These are phyloP conservation scores for Passalora sequoiae DNA, from an alignment of 2,329 filamentous ascomycete species.

Conservation along the genomic window DNA sequence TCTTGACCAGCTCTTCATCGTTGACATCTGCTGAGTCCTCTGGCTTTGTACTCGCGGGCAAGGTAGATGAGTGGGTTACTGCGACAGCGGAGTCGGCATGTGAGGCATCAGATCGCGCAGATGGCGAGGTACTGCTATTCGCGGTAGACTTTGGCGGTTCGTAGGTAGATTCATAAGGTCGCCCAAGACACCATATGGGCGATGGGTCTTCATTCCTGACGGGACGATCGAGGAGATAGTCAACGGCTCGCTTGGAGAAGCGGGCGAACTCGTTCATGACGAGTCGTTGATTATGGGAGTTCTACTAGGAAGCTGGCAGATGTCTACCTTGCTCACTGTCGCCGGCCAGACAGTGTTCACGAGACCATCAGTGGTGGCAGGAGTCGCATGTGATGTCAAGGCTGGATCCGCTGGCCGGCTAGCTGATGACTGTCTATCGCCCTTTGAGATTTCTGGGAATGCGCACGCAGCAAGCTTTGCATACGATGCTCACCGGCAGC, in stretches of 20 bases:
- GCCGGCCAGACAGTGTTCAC: slow-evolving; percentile 10
- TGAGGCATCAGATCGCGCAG: slow-evolving; percentile 28
- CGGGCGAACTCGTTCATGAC: slow-evolving; percentile 69
- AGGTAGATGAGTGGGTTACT: slow-evolving; percentile 20
- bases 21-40: slow-evolving; percentile 15
- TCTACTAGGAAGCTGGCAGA: background rate
- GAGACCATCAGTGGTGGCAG: slow-evolving; percentile 7
- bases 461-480: background rate
- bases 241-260: slow-evolving; percentile 71
- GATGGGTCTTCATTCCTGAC: slow-evolving; percentile 72
- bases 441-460: no score
- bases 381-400: slow-evolving; percentile 16
- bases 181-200: slow-evolving; percentile 78
- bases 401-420: background rate
- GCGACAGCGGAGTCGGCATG: slow-evolving; percentile 33
- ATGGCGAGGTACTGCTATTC: slow-evolving; percentile 26
- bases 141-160: slow-evolving; percentile 15
- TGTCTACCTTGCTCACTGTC: background rate
- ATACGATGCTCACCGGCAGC: no score
- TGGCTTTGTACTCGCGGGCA: slow-evolving; percentile 8
- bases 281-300: background rate
- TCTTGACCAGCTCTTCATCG: slow-evolving; percentile 26
- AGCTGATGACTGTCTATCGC: background rate
- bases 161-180: slow-evolving; percentile 45
- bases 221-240: slow-evolving; percentile 88